Evolutionary conservation across 176 grass and related monocot species (phyloP), one percentile per base, ranked within the genome.

Genomic region (Calamus simplicifolius): DNA sequence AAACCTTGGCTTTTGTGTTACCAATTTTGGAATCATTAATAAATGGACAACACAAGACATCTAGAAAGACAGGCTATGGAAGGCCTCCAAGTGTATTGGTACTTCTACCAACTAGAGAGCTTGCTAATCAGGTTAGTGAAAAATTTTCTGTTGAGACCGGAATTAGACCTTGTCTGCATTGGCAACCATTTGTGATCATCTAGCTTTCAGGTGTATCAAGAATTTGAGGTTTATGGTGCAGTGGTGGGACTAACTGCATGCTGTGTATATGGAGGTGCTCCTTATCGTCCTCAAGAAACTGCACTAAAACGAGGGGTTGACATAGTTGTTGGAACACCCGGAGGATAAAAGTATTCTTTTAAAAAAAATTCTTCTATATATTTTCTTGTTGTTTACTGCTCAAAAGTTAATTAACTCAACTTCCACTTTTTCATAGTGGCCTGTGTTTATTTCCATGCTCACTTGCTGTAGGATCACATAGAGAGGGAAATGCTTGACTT

Each of bases 1-100:
- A 98, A 89, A 98, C 93, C 0, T 80, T 92, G 79, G 87, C 93
- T 74, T 98, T 98, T 80, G 84, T 98, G 29, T 59, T 98, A 18
- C 94, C 94, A 53, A 85, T 98, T 70, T 60, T 98, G 70, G 94
- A 98, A 62, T 89, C 88, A 3, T 81, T 98, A 35, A 79, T 81
- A 49, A 89, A 85, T 58, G 94, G 88, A 16, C 17, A 57, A 57
- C 77, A 89, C 21, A 93, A 98, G 66, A 63, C 76, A 67, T 75
- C 78, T 18, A 77, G 74, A 49, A 82, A 50, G 25, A 79, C 67
- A 29, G 88, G 76, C 43, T 61, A 85, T 53, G 84, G 92, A 56
- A 82, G 84, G 63, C 35, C 70, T 57, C 94, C 88, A 5, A 89
- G 76, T 74, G 84, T 93, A 61, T 17, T 98, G 27, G 81, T 93